phyloP scores from a whole-genome alignment of 192 early-diverging fungal species.

The Pilobolus umbonatus region DNA sequence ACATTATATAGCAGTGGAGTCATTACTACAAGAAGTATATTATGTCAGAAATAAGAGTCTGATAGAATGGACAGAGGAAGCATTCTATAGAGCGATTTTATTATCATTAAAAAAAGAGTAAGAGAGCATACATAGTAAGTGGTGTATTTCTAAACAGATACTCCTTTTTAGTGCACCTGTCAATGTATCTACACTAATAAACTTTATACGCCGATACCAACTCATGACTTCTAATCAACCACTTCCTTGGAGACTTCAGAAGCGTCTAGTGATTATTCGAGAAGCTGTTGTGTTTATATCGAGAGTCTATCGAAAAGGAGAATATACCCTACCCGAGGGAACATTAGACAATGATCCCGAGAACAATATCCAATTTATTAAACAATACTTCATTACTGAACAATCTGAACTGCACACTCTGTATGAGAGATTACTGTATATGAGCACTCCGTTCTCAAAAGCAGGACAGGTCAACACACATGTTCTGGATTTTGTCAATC shows the following conservation, averaged over 20 bases:
- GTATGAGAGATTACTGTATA: slow-evolving; percentile 57
- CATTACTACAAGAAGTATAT: slow-evolving; percentile 38
- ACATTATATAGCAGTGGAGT: slow-evolving; percentile 50
- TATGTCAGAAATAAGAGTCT: slow-evolving; percentile 17
- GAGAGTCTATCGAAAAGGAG: slow-evolving; percentile 26
- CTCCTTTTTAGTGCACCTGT: neutral
- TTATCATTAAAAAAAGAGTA: slow-evolving; percentile 41
- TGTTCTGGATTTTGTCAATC: slow-evolving; percentile 60
- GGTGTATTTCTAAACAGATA: neutral
- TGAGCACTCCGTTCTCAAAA: slow-evolving; percentile 52
- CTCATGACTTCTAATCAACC: slow-evolving; percentile 40
- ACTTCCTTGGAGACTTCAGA: slow-evolving; percentile 40
- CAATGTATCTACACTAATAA: slow-evolving; percentile 24
- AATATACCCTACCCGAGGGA: slow-evolving; percentile 24
- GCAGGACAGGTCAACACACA: slow-evolving; percentile 54
- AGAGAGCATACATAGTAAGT: neutral
- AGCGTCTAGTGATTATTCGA: slow-evolving; percentile 48
- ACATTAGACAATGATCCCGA: neutral
- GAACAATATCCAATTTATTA: slow-evolving; percentile 2
- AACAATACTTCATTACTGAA: slow-evolving; percentile 36
- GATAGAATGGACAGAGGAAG: slow-evolving; percentile 62
- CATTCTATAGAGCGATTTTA: slow-evolving; percentile 60
- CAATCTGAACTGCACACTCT: slow-evolving; percentile 48
- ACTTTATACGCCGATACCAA: slow-evolving; percentile 34
- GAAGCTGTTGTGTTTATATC: slow-evolving; percentile 46